Evolutionary conservation across 768 basidiomycete species (phyloP).

Genomic region (Boletus bicolor): DNA sequence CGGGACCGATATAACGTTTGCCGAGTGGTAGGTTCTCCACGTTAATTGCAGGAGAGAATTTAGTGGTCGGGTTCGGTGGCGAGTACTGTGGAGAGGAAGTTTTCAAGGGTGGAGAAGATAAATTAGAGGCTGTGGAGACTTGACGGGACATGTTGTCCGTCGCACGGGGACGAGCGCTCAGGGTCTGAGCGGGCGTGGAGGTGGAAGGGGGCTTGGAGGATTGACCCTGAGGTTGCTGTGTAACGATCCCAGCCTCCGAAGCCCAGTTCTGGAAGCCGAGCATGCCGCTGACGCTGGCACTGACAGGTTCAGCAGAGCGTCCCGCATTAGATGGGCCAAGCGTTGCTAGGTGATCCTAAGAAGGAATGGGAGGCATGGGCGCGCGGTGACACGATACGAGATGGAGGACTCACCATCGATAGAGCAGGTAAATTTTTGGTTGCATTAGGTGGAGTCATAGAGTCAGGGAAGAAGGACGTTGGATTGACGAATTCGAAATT

Average conservation of each 20-base stretch:
- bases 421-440: conserved; percentile 30
- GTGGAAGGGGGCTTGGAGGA: conserved; percentile 2
- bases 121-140: conserved; percentile 23
- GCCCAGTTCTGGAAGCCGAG: conserved; percentile 32
- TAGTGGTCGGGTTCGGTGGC: conserved; percentile 21
- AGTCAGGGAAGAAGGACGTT: conserved; percentile 23
- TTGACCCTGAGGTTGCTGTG: conserved; percentile 17
- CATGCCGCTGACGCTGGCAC: conserved; percentile 7
- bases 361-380: conserved; percentile 1
- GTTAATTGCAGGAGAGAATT: conserved; percentile 24
- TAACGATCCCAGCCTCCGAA: conserved; percentile 28
- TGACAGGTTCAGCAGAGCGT: conserved; percentile 20
- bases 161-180: conserved; percentile 24
- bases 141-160: conserved; percentile 31
- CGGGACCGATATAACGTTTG: conserved; percentile 34
- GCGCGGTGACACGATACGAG: neutral
- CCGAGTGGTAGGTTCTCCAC: conserved; percentile 22
- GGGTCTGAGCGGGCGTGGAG: conserved; percentile 9
- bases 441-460: conserved; percentile 20
- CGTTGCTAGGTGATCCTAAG: conserved; percentile 30
- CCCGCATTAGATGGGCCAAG: conserved; percentile 24
- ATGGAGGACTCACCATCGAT: conserved; percentile 26
- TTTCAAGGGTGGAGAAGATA: conserved; percentile 22
- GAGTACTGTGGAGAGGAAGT: conserved; percentile 27
- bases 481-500: conserved; percentile 30